Evolutionary conservation across 352 stramenopile genomes (phyloP), one percentile per base, ranked within the genome.

Genomic region (Globisporangium cederbergense): DNA sequence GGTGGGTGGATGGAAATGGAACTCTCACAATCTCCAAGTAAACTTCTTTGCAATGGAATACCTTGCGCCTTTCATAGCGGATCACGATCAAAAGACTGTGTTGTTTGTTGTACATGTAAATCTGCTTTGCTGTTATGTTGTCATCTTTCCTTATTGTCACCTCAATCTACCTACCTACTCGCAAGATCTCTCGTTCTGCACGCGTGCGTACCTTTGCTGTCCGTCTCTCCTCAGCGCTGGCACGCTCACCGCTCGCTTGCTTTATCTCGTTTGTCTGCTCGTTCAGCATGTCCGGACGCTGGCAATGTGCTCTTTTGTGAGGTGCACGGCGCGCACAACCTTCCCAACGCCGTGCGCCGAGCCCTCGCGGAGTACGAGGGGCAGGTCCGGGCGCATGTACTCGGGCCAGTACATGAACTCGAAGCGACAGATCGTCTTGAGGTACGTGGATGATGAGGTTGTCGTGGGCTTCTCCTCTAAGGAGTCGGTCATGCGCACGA

Each of bases 401-500:
- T 95, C 86, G 0, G 86, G 81, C 76, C 82, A 91, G 75, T 95
- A 91, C 76, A 95, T 89, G 69, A 95, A 95, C 61, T 93, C 81
- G 38, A 95, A 93, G 30, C 86, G 83, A 49, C 85, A 91, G 46
- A 90, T 77, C 50, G 73, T 84, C 22, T 54, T 72, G 38, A 62
- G 79, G 55, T 43, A 64, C 38, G 4, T 66, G 32, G 30, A 50
- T 40, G 68, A 45, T 28, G 25, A 28, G 25, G 25, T 28, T 3
- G 64, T 71, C 6, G 64, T 43, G 20, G 38, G 40, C 7, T 49
- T 16, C 4, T 22, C 49, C 32, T 53, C 32, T 30, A 38, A 65
- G 20, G 40, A 55, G 58, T 52, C 63, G 51, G 56, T 55, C 60
- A 92, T 64, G n/a, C 70, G 72, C 42, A 93, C 77, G 18, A 95